Conservation (phyloP, 768 basidiomycete genomes). For the Lyophyllum decastes region DNA sequence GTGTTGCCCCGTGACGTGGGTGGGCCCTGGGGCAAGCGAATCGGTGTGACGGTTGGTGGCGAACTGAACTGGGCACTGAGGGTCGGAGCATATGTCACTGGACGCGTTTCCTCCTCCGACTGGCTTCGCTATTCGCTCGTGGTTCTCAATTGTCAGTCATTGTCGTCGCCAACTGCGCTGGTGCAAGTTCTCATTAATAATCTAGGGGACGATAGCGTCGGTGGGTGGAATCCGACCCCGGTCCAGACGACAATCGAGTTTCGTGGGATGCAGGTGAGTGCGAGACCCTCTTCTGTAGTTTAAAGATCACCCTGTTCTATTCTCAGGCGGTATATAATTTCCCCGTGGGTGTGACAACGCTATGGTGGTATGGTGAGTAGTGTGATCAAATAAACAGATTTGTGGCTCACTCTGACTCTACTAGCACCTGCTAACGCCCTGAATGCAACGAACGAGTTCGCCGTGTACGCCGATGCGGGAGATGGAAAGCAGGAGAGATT, state of each 20-base stretch:
- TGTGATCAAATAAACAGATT: background rate
- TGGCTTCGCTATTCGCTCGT: slow-evolving; percentile 68
- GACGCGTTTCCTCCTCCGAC: slow-evolving; percentile 50
- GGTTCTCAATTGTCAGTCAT: slow-evolving; percentile 61
- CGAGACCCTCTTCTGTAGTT: background rate
- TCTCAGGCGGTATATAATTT: slow-evolving; percentile 66
- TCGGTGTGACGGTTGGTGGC: slow-evolving; percentile 62
- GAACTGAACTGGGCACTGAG: slow-evolving; percentile 51
- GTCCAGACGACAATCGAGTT: slow-evolving; percentile 62
- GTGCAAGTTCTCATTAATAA: background rate
- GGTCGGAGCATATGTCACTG: slow-evolving; percentile 67
- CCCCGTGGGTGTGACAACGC: slow-evolving; percentile 68
- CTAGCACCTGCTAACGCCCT: background rate
- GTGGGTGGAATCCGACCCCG: slow-evolving; percentile 53
- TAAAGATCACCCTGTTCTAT: background rate
- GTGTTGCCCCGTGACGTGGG: slow-evolving; percentile 63
- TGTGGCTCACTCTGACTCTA: background rate
- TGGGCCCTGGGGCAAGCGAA: slow-evolving; percentile 67
- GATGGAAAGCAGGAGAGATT: background rate
- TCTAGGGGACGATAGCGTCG: slow-evolving; percentile 46
- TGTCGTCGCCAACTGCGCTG: background rate
- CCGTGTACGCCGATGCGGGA: background rate
- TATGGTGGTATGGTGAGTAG: slow-evolving; percentile 46
- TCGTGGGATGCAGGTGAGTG: slow-evolving; percentile 53
- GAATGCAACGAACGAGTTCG: background rate